Conservation (phyloP, 306 rosid genomes). For the Cucurbita ficifolia region DNA sequence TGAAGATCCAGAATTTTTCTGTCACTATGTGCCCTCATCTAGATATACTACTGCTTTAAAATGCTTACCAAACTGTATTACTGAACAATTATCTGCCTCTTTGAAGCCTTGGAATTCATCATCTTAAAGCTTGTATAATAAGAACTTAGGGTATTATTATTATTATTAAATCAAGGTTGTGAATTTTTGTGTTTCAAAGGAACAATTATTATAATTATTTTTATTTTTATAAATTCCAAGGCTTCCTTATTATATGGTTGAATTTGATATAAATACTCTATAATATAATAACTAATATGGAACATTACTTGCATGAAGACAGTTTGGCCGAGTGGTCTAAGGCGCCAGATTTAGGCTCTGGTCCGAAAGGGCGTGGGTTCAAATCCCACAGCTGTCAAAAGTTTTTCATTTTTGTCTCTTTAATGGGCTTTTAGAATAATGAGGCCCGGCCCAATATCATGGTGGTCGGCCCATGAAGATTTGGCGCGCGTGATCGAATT, state of each 20-base stretch:
- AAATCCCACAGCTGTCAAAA: slow-evolving; percentile 79
- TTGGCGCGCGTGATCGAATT: not conserved
- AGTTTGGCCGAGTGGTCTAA: slow-evolving; percentile 46
- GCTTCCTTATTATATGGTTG: too few relatives aligned
- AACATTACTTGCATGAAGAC: not conserved
- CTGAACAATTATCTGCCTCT: slow-evolving; percentile 14
- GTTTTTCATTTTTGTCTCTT: not conserved
- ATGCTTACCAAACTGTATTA: slow-evolving; percentile 43
- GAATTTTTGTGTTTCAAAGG: not conserved
- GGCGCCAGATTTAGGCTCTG: slow-evolving; percentile 42
- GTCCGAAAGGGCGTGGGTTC: slow-evolving; percentile 98
- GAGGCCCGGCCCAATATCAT: not conserved
- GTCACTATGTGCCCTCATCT: slow-evolving; percentile 27
- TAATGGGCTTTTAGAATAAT: not conserved
- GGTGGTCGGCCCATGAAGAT: not conserved
- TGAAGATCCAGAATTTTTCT: slow-evolving; percentile 57
- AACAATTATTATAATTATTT: not conserved
- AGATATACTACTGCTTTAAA: slow-evolving; percentile 12
- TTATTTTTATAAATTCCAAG: not conserved
- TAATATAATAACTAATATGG: too few relatives aligned
- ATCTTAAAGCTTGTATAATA: not conserved
- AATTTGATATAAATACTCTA: not conserved
- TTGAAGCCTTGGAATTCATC: not conserved
- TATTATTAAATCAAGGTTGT: not conserved
- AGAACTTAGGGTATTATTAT: not conserved